Evolutionary conservation across 73 alveolate genomes (phyloP), one percentile per base, ranked within the genome.

Genomic region (Paramecium caudatum): DNA sequence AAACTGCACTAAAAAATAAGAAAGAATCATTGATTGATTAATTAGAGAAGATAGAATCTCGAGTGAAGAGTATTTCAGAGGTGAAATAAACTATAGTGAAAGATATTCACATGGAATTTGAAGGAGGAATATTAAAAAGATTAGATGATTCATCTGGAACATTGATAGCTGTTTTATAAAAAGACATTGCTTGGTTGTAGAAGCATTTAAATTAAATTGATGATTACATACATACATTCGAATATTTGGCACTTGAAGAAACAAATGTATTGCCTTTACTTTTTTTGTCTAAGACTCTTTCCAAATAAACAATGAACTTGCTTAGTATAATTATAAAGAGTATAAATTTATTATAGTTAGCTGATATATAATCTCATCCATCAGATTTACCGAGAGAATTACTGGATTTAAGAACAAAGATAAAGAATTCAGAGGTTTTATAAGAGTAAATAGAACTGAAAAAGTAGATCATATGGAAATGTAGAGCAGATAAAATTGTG

Each of bases 391-490:
- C 84, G 2, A 82, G 82, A 63, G 82, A 61, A 82, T 82, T 82
- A 23, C 21, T 47, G 15, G 91, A 36, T 47, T 63, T 82, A 6
- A 82, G 62, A 82, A 82, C 36, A 0, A 82, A 36, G 37, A 47
- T 87, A 74, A 19, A 87, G 39, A 68, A 87, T 37, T 36, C 63
- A 19, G 55, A 68, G 10, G 3, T 37, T 8, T 45, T 63, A 13
- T 91, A 93, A 43, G 62, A 93, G 91, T 49, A 91, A 91, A 85
- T 92, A 27, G 91, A 93, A 91, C 83, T 93, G 46, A 93, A 93
- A 86, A 94, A 93, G 78, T 90, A 93, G 91, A 86, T 90, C 0
- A 93, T 93, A n/a, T 91, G 95, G 95, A 93, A 91, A 93, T 50
- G 92, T 50, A 61, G 92, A 87, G 69, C 84, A 37, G 95, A 93